Evolutionary conservation across 345 rosid species (phyloP).

Genomic region (Viola odorata): DNA sequence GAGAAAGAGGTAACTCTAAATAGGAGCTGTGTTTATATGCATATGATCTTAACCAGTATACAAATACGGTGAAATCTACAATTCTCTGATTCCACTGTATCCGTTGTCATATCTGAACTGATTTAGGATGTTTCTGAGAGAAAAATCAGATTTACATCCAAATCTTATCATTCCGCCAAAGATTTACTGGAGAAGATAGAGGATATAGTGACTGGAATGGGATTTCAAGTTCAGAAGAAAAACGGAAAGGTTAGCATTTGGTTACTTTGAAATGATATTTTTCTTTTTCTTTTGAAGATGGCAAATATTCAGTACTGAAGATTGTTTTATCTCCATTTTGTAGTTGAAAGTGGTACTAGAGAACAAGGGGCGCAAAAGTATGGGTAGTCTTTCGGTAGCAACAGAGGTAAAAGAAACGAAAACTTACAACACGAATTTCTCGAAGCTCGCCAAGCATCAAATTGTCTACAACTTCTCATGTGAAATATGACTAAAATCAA

Average conservation of each 20-base stretch:
- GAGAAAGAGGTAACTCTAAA: slow-evolving; percentile 62
- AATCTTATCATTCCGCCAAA: slow-evolving; percentile 41
- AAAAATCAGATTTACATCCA: slow-evolving; percentile 86
- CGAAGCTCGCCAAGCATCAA: no score
- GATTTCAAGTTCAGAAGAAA: slow-evolving; percentile 74
- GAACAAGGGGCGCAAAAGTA: slow-evolving; percentile 40
- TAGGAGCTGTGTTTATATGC: background rate
- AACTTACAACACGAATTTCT: no score
- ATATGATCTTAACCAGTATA: no score
- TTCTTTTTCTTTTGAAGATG: background rate
- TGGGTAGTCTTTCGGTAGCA: slow-evolving; percentile 58
- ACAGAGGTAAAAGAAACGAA: slow-evolving; percentile 55
- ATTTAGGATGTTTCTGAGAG: slow-evolving; percentile 78
- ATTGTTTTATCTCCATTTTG: background rate
- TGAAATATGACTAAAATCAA: background rate
- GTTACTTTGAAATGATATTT: background rate
- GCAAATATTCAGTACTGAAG: background rate
- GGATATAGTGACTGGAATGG: slow-evolving; percentile 63
- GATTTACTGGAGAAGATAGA: slow-evolving; percentile 77
- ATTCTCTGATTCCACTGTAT: no score
- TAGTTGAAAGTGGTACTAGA: slow-evolving; percentile 75
- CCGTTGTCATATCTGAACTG: background rate
- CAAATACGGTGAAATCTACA: no score
- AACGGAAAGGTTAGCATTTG: slow-evolving; percentile 56
- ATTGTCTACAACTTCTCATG: no score